These are phyloP conservation scores for Fusarium secorum DNA, from an alignment of 2,329 filamentous ascomycete genomes.

Conservation along the genomic window DNA sequence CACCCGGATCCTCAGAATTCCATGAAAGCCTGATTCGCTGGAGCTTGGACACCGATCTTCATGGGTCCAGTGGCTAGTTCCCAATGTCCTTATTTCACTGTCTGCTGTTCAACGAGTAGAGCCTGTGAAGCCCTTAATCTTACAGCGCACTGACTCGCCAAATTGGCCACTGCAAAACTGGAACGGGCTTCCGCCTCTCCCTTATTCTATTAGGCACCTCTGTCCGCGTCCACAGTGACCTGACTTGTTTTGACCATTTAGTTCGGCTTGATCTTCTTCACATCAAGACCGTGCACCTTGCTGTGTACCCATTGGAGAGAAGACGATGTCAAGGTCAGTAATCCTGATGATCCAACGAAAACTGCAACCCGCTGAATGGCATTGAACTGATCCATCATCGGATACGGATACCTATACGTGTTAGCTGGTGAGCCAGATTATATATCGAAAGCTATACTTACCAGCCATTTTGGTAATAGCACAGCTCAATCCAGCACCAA, in stretches of 20 bases:
- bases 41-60: fast-evolving
- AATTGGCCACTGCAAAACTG: too few species aligned
- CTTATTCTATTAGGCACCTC: fast-evolving
- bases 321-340: not conserved
- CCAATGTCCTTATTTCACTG: not conserved
- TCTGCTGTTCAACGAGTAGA: fast-evolving
- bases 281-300: not conserved
- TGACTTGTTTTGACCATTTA: not conserved
- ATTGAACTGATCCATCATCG: conserved; percentile 9
- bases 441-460: not conserved
- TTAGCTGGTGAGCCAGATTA: not conserved
- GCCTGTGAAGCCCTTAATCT: not conserved
- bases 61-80: too few species aligned
- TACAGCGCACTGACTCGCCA: fast-evolving
- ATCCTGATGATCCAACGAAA: not conserved
- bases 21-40: not conserved
- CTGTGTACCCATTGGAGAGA: not conserved
- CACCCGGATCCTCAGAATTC: not conserved
- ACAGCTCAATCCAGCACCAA: conserved; percentile 16
- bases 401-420: not conserved
- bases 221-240: not conserved
- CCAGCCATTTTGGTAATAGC: conserved; percentile 13
- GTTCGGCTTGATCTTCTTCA: not conserved
- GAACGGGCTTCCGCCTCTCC: not conserved
- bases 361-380: not conserved